Conservation (phyloP, 768 basidiomycete species). For the Suillus paluster region DNA sequence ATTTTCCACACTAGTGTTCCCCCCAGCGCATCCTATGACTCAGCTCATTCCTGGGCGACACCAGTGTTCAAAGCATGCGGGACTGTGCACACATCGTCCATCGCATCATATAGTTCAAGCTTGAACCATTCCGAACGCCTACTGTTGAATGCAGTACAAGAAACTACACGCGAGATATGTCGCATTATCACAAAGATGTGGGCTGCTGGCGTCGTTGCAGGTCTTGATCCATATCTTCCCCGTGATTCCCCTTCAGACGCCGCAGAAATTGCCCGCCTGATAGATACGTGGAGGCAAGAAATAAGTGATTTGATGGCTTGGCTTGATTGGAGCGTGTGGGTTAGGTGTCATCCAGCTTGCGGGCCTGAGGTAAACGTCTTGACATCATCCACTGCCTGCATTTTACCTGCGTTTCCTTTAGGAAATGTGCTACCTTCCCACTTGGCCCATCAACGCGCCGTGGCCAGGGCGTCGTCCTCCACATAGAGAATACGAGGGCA, state of each 20-base stretch:
- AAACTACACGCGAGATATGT: constrained; percentile 24
- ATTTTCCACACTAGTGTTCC: constrained; percentile 2
- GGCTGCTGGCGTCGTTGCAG: constrained; percentile 20
- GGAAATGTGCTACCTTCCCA: constrained; percentile 15
- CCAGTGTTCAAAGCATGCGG: constrained; percentile 18
- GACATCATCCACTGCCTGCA: neutral
- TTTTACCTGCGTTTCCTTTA: neutral
- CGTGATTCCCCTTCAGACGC: constrained; percentile 1
- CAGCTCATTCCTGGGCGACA: constrained; percentile 11
- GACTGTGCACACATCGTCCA: constrained; percentile 15
- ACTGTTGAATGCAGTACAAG: constrained; percentile 17
- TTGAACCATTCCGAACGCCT: constrained; percentile 20
- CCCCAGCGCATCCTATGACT: neutral
- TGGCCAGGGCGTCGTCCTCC: neutral
- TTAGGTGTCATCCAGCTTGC: constrained; percentile 52
- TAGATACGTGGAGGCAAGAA: constrained; percentile 39
- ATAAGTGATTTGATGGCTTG: constrained; percentile 46
- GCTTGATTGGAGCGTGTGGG: constrained; percentile 59
- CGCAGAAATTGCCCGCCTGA: constrained; percentile 12
- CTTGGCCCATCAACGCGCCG: neutral
- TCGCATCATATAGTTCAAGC: neutral
- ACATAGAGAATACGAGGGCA: neutral
- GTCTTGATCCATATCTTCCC: constrained; percentile 7
- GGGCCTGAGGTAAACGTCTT: constrained; percentile 42
- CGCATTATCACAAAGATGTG: constrained; percentile 24